Conservation (phyloP, 148 eudicot genomes). For the Spergularia marina region DNA sequence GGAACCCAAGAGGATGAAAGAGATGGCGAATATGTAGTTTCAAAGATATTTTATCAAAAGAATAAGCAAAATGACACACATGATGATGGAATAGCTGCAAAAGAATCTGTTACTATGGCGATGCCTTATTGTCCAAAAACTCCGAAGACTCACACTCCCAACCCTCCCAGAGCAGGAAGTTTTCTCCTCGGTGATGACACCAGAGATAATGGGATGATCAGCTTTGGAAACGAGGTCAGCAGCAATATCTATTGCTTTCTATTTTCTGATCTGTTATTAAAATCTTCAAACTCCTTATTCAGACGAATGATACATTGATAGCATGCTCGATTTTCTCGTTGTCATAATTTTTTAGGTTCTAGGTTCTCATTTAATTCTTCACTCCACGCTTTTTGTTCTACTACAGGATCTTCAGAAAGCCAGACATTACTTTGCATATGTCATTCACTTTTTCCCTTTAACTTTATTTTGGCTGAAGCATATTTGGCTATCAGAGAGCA, state of each 20-base stretch:
- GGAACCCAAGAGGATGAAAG: constrained; percentile 62
- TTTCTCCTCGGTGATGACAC: constrained; percentile 36
- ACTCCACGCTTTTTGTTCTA: not conserved
- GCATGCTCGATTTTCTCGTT: not conserved
- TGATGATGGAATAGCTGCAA: constrained; percentile 20
- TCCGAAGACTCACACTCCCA: constrained; percentile 49
- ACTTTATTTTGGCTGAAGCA: not conserved
- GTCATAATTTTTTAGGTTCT: not conserved
- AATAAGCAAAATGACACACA: constrained; percentile 32
- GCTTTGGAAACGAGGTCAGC: constrained; percentile 42
- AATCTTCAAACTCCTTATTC: no score
- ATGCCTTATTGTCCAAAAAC: constrained; percentile 50
- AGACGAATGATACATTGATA: not conserved
- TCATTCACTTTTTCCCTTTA: not conserved
- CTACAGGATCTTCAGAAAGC: not conserved
- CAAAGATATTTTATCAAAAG: constrained; percentile 59
- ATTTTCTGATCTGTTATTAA: no score
- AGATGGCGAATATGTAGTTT: constrained; percentile 64
- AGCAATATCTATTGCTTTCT: not conserved
- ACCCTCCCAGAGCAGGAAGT: constrained; percentile 46
- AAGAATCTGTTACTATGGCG: constrained; percentile 31
- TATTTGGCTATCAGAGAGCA: not conserved
- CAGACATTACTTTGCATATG: not conserved
- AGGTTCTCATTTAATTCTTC: not conserved
- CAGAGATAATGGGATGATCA: constrained; percentile 24